Conservation (phyloP, 2,329 filamentous ascomycete species). For the Fusarium irregulare region DNA sequence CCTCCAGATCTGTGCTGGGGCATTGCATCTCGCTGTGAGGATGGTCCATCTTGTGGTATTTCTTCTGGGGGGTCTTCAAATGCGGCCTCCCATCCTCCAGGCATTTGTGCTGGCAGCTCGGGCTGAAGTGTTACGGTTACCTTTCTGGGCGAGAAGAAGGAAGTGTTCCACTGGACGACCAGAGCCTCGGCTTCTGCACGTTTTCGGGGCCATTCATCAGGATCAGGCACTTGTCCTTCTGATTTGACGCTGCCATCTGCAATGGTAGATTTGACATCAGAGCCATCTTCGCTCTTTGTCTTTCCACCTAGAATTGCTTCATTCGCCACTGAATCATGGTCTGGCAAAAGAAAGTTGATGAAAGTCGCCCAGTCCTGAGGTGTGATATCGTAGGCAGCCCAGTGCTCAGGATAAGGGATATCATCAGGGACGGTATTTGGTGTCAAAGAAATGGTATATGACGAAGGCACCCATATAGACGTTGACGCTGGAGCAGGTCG, state of each 20-base stretch:
- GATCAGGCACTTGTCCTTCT: constrained; percentile 3
- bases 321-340: constrained; percentile 58
- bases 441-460: constrained; percentile 52
- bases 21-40: constrained; percentile 19
- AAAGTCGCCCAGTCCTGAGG: constrained; percentile 70
- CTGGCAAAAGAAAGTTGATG: constrained; percentile 65
- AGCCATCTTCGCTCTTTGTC: constrained; percentile 54
- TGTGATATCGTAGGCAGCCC: constrained; percentile 58
- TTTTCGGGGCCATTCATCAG: constrained; percentile 42
- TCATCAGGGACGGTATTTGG: constrained; percentile 54
- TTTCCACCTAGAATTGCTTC: constrained; percentile 63
- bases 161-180: constrained; percentile 66
- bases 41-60: constrained; percentile 17
- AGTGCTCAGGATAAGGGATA: constrained; percentile 57
- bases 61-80: constrained; percentile 36
- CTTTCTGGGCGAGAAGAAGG: constrained; percentile 65
- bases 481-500: constrained; percentile 52
- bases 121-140: constrained; percentile 55
- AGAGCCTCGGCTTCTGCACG: constrained; percentile 53
- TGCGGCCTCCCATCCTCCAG: constrained; percentile 42
- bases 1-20: constrained; percentile 22
- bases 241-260: constrained; percentile 19
- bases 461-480: constrained; percentile 41
- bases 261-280: constrained; percentile 42
- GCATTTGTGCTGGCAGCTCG: constrained; percentile 38